These are phyloP conservation scores for Sarcodon aspratus DNA, from an alignment of 768 basidiomycete species.

Conservation along the genomic window DNA sequence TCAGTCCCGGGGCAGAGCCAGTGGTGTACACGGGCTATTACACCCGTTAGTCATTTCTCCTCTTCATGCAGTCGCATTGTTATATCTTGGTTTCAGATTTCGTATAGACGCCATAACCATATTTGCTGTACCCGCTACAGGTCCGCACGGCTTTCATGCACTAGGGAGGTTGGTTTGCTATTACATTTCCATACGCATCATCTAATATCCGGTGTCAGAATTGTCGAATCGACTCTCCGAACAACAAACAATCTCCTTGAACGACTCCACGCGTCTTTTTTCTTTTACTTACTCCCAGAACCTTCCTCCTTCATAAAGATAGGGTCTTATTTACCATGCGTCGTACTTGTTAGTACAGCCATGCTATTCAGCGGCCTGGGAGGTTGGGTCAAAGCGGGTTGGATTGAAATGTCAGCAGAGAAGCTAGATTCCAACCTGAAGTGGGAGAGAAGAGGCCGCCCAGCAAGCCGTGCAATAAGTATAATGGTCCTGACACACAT, in stretches of 20 bases:
- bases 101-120: conserved; percentile 92
- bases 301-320: conserved; percentile 74
- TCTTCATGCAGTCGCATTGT: not conserved
- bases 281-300: conserved; percentile 79
- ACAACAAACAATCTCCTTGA: conserved; percentile 93
- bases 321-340: conserved; percentile 83
- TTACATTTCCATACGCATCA: not conserved
- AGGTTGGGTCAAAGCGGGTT: conserved; percentile 60
- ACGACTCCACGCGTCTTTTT: conserved; percentile 93
- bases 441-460: conserved; percentile 41
- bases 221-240: conserved; percentile 79
- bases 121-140: conserved; percentile 75
- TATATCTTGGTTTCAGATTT: conserved; percentile 40
- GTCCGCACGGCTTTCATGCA: conserved; percentile 93
- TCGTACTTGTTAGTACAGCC: conserved; percentile 70
- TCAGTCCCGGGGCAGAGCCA: conserved; percentile 69
- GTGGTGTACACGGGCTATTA: conserved; percentile 84
- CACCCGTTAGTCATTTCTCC: conserved; percentile 47
- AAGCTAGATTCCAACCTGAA: not conserved
- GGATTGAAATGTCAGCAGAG: conserved; percentile 19
- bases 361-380: conserved; percentile 79
- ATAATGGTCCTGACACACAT: conserved; percentile 47
- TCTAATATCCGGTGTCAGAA: conserved; percentile 27
- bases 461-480: conserved; percentile 39
- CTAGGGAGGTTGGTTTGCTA: conserved; percentile 60